Base-by-base conservation (phyloP, 1,284 basidiomycete species). In the Cerioporus squamosus region DNA sequence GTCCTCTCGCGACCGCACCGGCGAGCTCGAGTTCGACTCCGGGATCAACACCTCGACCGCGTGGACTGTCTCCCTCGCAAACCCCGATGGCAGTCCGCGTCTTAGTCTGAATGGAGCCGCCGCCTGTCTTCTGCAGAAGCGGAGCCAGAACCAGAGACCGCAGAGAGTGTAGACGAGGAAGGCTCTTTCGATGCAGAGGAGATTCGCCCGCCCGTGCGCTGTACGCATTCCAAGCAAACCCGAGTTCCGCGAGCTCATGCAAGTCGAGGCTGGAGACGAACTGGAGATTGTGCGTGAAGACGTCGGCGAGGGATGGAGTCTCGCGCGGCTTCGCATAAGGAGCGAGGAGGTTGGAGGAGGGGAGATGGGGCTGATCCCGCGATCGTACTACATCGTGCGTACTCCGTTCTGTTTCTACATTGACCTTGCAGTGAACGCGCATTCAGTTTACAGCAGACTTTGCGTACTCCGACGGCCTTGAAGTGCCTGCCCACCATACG, bases 231-330 rank as follows among this genome's bases (percentile, higher is more conserved):
- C 79, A 85, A 63, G 92, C 44, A 87, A 91, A 68, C 72, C 80
- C 0, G 86, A 89, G 64, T 91, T 88, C 67, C 78, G 85, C 51
- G 91, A 93, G 73, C 78, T 93, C 46, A 65, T 68, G 20, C 76
- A 66, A 22, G 83, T 86, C 5, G 76, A 78, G 50, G 86, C 89
- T 0, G 87, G 89, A 4, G 87, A 91, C 61, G 80, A 79, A 60
- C 69, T 92, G 5, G 81, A 85, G 47, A 77, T 93, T 20, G 65
- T 93, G 43, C 85, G 81, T 64, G 88, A 86, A 65, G 80, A 85
- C 57, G 78, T 82, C 15, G 87, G 86, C 3, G 87, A 90, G 63
- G 90, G 88, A 1, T 91, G 91, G 88, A 91, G 91, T 69, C 77
- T 91, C 33, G 84, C 86, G 2, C 81, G 78, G 60, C 64, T 67